Evolutionary conservation across 306 rosid species (phyloP).

Genomic region (Oemleria cerasiformis): DNA sequence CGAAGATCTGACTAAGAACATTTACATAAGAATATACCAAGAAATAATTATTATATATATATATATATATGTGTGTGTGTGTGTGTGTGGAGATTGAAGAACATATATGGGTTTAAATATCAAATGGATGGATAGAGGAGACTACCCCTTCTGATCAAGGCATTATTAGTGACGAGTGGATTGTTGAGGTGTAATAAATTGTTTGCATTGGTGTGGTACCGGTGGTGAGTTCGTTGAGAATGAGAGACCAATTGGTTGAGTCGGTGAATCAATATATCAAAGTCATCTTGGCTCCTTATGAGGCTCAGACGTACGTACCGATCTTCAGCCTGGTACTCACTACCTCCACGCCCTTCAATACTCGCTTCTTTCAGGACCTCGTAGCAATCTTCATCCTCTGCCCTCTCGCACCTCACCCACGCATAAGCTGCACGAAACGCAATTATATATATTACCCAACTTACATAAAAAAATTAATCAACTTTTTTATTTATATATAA

Average conservation of each 20-base stretch:
- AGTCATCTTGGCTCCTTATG: slow-evolving; percentile 42
- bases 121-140: too few relatives aligned
- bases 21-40: too few relatives aligned
- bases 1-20: too few relatives aligned
- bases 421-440: slow-evolving; percentile 56
- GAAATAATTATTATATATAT: too few relatives aligned
- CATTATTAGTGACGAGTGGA: neutral
- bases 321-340: slow-evolving; percentile 15
- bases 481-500: too few relatives aligned
- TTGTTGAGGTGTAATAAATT: neutral
- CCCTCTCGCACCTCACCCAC: slow-evolving; percentile 49
- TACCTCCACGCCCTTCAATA: slow-evolving; percentile 33
- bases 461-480: too few relatives aligned
- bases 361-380: slow-evolving; percentile 30
- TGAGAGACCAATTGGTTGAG: slow-evolving; percentile 26
- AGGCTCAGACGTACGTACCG: slow-evolving; percentile 43
- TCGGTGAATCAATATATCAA: slow-evolving; percentile 34
- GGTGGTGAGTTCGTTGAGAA: too few relatives aligned
- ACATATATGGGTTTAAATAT: too few relatives aligned
- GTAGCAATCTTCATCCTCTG: slow-evolving; percentile 41
- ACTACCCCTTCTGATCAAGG: neutral
- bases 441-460: too few relatives aligned
- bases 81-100: too few relatives aligned
- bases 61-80: too few relatives aligned
- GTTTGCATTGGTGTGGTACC: neutral